Conservation (phyloP, 1,284 basidiomycete genomes). For the Cutaneotrichosporon cutaneum region DNA sequence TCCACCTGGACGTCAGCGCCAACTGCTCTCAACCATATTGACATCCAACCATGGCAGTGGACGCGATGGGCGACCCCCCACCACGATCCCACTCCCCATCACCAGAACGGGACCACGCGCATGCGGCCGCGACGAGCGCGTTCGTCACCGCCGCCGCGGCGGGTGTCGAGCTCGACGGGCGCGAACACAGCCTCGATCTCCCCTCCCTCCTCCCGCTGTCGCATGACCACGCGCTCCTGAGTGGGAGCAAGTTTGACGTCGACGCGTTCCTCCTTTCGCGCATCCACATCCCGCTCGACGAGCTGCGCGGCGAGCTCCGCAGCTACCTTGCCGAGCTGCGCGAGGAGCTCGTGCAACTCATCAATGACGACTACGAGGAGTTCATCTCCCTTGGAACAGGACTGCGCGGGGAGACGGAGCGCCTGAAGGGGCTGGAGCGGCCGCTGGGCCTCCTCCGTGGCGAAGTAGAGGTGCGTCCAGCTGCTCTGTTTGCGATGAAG, state of each 20-base stretch:
- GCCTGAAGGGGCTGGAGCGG: conserved; percentile 64
- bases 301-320: conserved; percentile 80
- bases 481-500: too few relatives aligned
- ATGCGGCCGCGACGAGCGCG: neutral
- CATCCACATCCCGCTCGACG: conserved; percentile 78
- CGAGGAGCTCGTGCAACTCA: conserved; percentile 88
- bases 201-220: conserved; percentile 75
- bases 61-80: conserved; percentile 5
- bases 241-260: conserved; percentile 68
- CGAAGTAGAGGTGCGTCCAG: conserved; percentile 65
- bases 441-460: conserved; percentile 66
- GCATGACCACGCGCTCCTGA: conserved; percentile 71
- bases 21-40: neutral
- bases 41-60: neutral
- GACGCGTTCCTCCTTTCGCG: conserved; percentile 87
- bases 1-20: neutral
- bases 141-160: neutral
- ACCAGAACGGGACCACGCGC: neutral
- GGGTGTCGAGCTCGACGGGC: conserved; percentile 2
- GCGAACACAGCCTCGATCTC: conserved; percentile 56
- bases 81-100: neutral
- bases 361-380: conserved; percentile 96
- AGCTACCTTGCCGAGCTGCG: conserved; percentile 79
- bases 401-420: conserved; percentile 73
- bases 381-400: conserved; percentile 94